Conservation (phyloP, 495 filamentous ascomycete genomes). For the Neohortaea acidophila region DNA sequence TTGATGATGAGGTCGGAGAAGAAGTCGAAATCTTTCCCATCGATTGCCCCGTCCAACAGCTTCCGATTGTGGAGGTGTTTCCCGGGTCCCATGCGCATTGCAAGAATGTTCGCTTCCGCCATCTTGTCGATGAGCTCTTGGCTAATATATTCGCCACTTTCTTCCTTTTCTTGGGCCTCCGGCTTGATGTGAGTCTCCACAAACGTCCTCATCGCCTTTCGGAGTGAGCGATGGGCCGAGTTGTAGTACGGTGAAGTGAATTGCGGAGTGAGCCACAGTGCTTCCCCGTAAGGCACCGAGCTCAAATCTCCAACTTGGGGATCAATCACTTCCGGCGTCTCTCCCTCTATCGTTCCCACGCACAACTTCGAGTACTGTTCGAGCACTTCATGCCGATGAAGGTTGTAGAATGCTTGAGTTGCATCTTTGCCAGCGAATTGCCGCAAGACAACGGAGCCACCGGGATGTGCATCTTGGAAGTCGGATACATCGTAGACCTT, state of each 20-base stretch:
- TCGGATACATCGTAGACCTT: conserved; percentile 88
- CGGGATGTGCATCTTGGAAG: conserved; percentile 67
- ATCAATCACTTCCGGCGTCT: conserved; percentile 57
- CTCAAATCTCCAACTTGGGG: conserved; percentile 54
- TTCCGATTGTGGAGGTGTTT: conserved; percentile 60
- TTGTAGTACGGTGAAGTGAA: conserved; percentile 77
- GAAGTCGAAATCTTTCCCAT: conserved; percentile 74
- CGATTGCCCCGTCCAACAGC: conserved; percentile 52
- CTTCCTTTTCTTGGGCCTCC: conserved; percentile 66
- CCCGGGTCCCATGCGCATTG: conserved; percentile 73
- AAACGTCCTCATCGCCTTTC: conserved; percentile 59
- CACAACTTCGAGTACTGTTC: conserved; percentile 59
- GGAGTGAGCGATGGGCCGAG: conserved; percentile 55
- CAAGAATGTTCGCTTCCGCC: conserved; percentile 56
- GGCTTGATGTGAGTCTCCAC: conserved; percentile 54
- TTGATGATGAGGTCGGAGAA: conserved; percentile 66
- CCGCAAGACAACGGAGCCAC: conserved; percentile 65
- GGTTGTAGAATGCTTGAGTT: conserved; percentile 80
- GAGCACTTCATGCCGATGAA: conserved; percentile 82
- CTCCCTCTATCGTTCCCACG: conserved; percentile 59
- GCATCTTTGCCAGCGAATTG: conserved; percentile 77
- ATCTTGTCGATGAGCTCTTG: conserved; percentile 66
- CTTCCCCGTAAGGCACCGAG: conserved; percentile 65
- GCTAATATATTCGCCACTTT: conserved; percentile 55
- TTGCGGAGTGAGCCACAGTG: conserved; percentile 60